These are phyloP conservation scores for Apophysomyces elegans DNA, from an alignment of 371 early-diverging fungal genomes.

Conservation along the genomic window DNA sequence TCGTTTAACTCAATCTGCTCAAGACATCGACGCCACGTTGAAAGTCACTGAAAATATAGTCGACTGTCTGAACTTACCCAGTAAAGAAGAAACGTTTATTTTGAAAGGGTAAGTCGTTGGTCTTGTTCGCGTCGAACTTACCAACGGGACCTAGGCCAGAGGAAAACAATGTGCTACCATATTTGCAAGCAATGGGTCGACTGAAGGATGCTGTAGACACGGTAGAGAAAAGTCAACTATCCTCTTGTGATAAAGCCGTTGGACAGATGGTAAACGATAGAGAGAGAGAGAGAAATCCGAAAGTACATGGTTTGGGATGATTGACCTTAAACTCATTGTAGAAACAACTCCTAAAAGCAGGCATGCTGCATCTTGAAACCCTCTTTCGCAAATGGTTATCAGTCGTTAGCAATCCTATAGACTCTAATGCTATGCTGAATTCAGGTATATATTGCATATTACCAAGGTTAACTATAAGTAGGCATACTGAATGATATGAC, in stretches of 20 bases:
- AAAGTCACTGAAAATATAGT: slow-evolving; percentile 75
- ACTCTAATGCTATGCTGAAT: slow-evolving; percentile 43
- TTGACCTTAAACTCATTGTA: slow-evolving; percentile 18
- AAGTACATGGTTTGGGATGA: not conserved
- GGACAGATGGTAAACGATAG: slow-evolving; percentile 48
- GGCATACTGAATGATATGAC: not conserved
- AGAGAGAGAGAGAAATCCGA: too few species aligned
- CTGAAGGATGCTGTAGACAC: slow-evolving; percentile 62
- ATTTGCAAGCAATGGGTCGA: slow-evolving; percentile 58
- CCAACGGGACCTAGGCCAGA: slow-evolving; percentile 40
- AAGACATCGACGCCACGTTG: slow-evolving; percentile 77
- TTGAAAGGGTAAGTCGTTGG: slow-evolving; percentile 48
- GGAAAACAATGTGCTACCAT: slow-evolving; percentile 55
- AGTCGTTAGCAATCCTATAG: slow-evolving; percentile 53
- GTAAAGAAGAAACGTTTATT: slow-evolving; percentile 74
- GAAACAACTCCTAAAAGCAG: slow-evolving; percentile 64
- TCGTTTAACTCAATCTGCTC: slow-evolving; percentile 5
- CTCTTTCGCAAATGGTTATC: slow-evolving; percentile 60
- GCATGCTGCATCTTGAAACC: slow-evolving; percentile 58
- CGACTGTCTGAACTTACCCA: slow-evolving; percentile 77
- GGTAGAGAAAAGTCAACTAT: slow-evolving; percentile 53
- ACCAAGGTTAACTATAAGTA: too few species aligned
- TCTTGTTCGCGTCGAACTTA: not conserved
- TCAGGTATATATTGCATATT: slow-evolving; percentile 26
- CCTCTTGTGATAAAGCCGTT: slow-evolving; percentile 58